Conservation (phyloP, 352 stramenopile genomes). For the Phytophthora hybrid region DNA sequence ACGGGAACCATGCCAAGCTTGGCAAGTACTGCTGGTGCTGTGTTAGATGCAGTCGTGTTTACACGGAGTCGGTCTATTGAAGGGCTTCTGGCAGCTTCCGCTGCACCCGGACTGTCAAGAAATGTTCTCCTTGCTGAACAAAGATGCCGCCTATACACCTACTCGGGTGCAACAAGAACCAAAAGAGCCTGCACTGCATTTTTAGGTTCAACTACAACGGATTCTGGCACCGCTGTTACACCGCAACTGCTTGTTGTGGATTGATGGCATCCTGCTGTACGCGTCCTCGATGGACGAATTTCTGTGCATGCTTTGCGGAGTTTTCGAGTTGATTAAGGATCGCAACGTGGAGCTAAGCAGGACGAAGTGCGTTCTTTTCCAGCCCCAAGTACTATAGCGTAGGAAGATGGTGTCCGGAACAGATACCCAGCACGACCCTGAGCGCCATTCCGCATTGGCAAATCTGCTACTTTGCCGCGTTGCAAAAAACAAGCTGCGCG, state of each 20-base stretch:
- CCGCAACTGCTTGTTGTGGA: constrained; percentile 1
- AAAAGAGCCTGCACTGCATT: constrained; percentile 7
- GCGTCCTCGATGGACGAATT: constrained; percentile 10
- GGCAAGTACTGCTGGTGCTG: not conserved
- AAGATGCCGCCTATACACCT: constrained; percentile 22
- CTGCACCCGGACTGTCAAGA: constrained; percentile 22
- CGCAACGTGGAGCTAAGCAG: constrained; percentile 28
- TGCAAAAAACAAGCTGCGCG: constrained; percentile 20
- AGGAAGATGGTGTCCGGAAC: constrained; percentile 22
- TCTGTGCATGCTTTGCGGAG: not conserved
- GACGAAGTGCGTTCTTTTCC: constrained; percentile 22
- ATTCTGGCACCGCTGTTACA: constrained; percentile 2
- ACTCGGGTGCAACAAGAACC: not conserved
- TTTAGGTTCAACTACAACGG: constrained; percentile 7
- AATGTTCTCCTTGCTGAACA: constrained; percentile 26
- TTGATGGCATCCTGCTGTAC: constrained; percentile 7
- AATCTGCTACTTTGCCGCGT: constrained; percentile 3
- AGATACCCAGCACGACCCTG: not conserved
- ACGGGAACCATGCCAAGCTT: constrained; percentile 19
- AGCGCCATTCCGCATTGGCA: not conserved
- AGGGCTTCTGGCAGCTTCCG: constrained; percentile 12
- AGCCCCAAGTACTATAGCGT: constrained; percentile 28
- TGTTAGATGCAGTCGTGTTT: not conserved
- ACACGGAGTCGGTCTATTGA: constrained; percentile 23
- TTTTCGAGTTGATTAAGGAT: constrained; percentile 1